These are phyloP conservation scores for Begonia fuchsioides DNA, from an alignment of 306 rosid species.

Conservation along the genomic window DNA sequence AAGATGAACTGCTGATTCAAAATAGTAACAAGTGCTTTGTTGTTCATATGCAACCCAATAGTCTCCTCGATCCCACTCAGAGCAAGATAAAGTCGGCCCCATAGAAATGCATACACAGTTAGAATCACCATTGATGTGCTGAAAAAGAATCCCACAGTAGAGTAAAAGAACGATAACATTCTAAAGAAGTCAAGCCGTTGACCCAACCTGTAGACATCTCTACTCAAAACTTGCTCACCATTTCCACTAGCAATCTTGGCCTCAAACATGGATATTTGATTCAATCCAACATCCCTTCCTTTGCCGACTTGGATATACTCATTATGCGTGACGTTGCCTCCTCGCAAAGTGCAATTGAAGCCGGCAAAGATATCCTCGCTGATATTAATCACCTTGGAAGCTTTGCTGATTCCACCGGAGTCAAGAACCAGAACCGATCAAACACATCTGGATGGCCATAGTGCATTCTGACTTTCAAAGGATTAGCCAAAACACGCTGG, in stretches of 20 bases:
- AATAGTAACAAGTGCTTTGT: conserved; percentile 42
- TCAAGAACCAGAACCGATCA: conserved; percentile 75
- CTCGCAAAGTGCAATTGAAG: conserved; percentile 73
- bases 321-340: conserved; percentile 82
- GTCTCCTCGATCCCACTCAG: conserved; percentile 66
- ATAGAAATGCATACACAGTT: conserved; percentile 67
- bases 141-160: conserved; percentile 79
- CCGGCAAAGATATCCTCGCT: conserved; percentile 92
- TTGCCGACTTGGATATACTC: conserved; percentile 91
- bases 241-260: conserved; percentile 93
- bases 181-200: conserved; percentile 74
- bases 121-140: conserved; percentile 61
- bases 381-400: conserved; percentile 80
- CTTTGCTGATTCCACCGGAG: conserved; percentile 92
- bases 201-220: conserved; percentile 80
- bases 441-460: conserved; percentile 97
- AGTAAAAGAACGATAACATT: conserved; percentile 73
- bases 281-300: conserved; percentile 87
- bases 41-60: conserved; percentile 26
- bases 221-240: conserved; percentile 84
- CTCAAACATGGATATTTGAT: conserved; percentile 85
- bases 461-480: conserved; percentile 79
- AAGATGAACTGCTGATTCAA: conserved; percentile 67
- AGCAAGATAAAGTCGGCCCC: conserved; percentile 72
- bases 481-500: conserved; percentile 77